Conservation (phyloP, 1,139 yeast species). For the Insectozyma bohioensis region DNA sequence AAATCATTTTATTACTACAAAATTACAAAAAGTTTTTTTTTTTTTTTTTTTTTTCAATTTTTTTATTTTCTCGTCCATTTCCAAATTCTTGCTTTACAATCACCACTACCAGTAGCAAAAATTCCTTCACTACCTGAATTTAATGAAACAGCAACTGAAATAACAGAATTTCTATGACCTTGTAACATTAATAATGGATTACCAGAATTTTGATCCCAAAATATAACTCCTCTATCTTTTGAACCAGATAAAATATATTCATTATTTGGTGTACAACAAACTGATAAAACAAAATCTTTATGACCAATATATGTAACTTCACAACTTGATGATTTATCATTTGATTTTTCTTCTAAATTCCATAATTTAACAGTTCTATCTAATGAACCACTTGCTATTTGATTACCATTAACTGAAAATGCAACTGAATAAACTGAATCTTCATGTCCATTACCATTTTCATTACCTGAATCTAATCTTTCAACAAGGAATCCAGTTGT, state of each 20-base stretch:
- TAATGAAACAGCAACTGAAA: slow-evolving; percentile 87
- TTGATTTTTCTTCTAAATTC: slow-evolving; percentile 70
- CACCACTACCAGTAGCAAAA: slow-evolving; percentile 98
- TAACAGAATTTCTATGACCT: slow-evolving; percentile 96
- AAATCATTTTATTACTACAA: slow-evolving; percentile 8
- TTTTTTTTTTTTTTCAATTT: slow-evolving; percentile 1
- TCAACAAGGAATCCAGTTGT: slow-evolving; percentile 91
- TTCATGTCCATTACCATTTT: slow-evolving; percentile 88
- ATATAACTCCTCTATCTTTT: slow-evolving; percentile 94
- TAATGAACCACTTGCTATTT: slow-evolving; percentile 90
- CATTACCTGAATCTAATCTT: slow-evolving; percentile 86
- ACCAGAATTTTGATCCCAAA: slow-evolving; percentile 94
- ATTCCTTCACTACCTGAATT: slow-evolving; percentile 72
- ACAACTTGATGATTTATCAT: slow-evolving; percentile 56
- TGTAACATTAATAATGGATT: slow-evolving; percentile 94
- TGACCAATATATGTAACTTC: slow-evolving; percentile 95
- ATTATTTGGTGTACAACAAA: slow-evolving; percentile 92
- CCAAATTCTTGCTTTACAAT: slow-evolving; percentile 97
- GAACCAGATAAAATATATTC: slow-evolving; percentile 93
- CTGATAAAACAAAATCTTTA: slow-evolving; percentile 92
- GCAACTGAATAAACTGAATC: slow-evolving; percentile 96
- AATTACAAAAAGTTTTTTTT: slow-evolving; percentile 3
- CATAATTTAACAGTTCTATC: slow-evolving; percentile 96
- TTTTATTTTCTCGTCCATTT: slow-evolving; percentile 48
- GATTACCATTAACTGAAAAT: slow-evolving; percentile 88